Conservation (phyloP, 345 rosid species). For the Eucalyptus globulus region DNA sequence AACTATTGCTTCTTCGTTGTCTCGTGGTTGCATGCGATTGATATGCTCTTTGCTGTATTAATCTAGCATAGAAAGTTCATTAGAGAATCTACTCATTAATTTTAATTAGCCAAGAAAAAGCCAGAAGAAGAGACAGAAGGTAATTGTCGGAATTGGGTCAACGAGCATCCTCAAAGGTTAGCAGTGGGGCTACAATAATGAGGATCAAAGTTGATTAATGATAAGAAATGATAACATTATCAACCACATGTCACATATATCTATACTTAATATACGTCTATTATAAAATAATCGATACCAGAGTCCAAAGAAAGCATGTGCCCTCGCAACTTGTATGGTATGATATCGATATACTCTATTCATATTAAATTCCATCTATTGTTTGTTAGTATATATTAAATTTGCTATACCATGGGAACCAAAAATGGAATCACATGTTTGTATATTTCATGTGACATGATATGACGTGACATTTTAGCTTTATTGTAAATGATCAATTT, state of each 20-base stretch:
- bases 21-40: background rate
- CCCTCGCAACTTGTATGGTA: background rate
- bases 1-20: background rate
- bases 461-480: background rate
- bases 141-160: background rate
- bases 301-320: background rate
- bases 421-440: background rate
- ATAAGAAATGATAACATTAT: background rate
- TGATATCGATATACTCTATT: no score
- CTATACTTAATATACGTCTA: no score
- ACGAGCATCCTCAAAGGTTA: background rate
- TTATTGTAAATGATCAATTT: background rate
- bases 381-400: background rate
- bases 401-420: no score
- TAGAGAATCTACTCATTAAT: background rate
- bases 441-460: no score
- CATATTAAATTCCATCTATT: background rate
- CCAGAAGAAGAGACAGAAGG: background rate
- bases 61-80: background rate
- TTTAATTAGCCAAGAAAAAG: background rate
- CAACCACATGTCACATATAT: background rate
- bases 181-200: background rate
- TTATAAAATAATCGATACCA: background rate
- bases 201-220: background rate
- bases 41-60: background rate